These are phyloP conservation scores for Daldinia eschscholtzii DNA, from an alignment of 2,329 filamentous ascomycete genomes.

Conservation along the genomic window DNA sequence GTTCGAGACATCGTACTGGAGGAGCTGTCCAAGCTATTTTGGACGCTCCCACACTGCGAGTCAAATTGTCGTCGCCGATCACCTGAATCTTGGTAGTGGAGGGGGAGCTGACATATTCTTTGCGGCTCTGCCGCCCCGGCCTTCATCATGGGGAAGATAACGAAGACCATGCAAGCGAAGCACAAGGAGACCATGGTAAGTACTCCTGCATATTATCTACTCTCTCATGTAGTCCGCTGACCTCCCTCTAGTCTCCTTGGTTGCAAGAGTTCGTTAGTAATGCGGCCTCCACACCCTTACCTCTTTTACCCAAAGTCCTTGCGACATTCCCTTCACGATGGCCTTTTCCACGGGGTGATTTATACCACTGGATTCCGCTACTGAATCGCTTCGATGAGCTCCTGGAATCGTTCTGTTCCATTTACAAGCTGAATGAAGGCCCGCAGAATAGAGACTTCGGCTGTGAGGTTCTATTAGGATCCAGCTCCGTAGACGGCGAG, in stretches of 20 bases:
- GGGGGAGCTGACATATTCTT: slow-evolving; percentile 64
- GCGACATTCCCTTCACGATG: slow-evolving; percentile 86
- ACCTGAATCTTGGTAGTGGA: slow-evolving; percentile 64
- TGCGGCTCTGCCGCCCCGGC: slow-evolving; percentile 70
- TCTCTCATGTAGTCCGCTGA: slow-evolving; percentile 38
- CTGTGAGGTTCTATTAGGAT: slow-evolving; percentile 72
- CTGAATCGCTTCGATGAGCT: slow-evolving; percentile 94
- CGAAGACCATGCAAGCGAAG: slow-evolving; percentile 74
- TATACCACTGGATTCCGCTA: slow-evolving; percentile 98
- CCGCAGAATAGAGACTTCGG: slow-evolving; percentile 84
- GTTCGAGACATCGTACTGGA: slow-evolving; percentile 30
- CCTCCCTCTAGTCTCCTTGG: slow-evolving; percentile 79
- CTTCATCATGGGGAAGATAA: slow-evolving; percentile 76
- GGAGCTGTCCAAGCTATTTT: slow-evolving; percentile 50
- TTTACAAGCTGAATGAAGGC: slow-evolving; percentile 83
- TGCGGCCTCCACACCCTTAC: slow-evolving; percentile 76
- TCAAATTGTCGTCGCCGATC: slow-evolving; percentile 58
- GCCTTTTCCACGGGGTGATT: slow-evolving; percentile 94
- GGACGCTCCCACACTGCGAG: slow-evolving; percentile 48
- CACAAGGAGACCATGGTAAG: slow-evolving; percentile 76
- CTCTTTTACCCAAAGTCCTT: slow-evolving; percentile 82
- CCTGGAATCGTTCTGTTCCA: slow-evolving; percentile 82
- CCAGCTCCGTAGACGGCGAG: slow-evolving; percentile 65
- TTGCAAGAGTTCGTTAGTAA: slow-evolving; percentile 83
- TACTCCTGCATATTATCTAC: slow-evolving; percentile 31